phyloP scores from a whole-genome alignment of 768 basidiomycete species.

The Trametes maxima region DNA sequence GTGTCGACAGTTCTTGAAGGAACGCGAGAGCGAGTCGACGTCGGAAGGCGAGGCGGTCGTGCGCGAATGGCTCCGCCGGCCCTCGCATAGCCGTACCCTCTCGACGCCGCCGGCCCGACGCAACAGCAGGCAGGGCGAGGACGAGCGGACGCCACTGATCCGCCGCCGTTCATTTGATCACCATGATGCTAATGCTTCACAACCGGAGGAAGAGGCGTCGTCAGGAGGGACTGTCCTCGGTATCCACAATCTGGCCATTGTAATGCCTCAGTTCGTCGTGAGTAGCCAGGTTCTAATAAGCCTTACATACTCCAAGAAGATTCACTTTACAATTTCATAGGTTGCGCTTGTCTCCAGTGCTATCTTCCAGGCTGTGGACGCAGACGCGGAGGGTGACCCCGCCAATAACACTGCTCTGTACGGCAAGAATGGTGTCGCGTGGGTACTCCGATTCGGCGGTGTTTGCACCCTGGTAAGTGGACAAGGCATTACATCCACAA shows the following conservation, averaged over 20 bases:
- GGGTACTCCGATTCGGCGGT: slow-evolving; percentile 93
- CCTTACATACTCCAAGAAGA: neutral
- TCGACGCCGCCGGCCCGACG: slow-evolving; percentile 48
- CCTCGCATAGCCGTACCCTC: slow-evolving; percentile 54
- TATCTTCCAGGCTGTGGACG: slow-evolving; percentile 85
- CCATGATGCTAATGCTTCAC: slow-evolving; percentile 40
- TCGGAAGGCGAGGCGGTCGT: slow-evolving; percentile 22
- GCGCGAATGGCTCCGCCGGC: slow-evolving; percentile 36
- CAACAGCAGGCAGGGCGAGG: slow-evolving; percentile 7
- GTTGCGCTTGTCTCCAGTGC: slow-evolving; percentile 83
- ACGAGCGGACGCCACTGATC: slow-evolving; percentile 55
- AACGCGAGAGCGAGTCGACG: slow-evolving; percentile 27
- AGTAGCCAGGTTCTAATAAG: slow-evolving; percentile 36
- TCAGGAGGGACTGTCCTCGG: slow-evolving; percentile 92
- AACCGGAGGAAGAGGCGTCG: slow-evolving; percentile 46
- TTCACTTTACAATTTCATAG: slow-evolving; percentile 41
- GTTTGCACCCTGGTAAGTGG: slow-evolving; percentile 67
- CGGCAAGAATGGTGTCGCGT: slow-evolving; percentile 89
- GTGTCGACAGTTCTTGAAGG: slow-evolving; percentile 33
- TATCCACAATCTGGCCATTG: slow-evolving; percentile 94
- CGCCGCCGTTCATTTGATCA: slow-evolving; percentile 60
- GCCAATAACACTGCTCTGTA: slow-evolving; percentile 58
- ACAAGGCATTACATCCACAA: neutral
- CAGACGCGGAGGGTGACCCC: slow-evolving; percentile 45
- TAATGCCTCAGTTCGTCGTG: slow-evolving; percentile 92